phyloP scores from a whole-genome alignment of 768 basidiomycete genomes.

The Solioccasus polychromus region DNA sequence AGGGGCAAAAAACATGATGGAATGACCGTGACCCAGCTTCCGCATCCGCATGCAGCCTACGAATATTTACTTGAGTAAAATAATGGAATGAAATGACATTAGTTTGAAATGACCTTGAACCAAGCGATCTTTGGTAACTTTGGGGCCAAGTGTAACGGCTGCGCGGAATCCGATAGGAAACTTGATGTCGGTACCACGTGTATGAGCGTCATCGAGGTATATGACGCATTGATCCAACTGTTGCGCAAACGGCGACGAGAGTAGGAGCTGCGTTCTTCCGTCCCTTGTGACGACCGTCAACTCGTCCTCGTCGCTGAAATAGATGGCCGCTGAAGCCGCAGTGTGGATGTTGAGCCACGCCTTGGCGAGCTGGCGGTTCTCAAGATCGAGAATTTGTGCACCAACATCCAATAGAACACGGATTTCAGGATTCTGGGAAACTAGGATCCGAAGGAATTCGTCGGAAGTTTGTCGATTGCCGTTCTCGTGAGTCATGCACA shows the following conservation, averaged over 20 bases:
- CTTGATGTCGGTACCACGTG: constrained; percentile 39
- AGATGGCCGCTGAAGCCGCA: constrained; percentile 27
- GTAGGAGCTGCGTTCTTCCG: constrained; percentile 25
- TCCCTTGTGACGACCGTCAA: constrained; percentile 32
- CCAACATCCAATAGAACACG: constrained; percentile 54
- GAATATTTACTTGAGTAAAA: background rate
- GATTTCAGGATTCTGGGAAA: constrained; percentile 36
- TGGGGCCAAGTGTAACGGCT: constrained; percentile 38
- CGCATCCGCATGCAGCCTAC: no score
- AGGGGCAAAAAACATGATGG: no score
- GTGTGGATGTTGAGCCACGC: constrained; percentile 37
- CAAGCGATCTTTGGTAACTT: constrained; percentile 36
- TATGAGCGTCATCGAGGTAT: constrained; percentile 41
- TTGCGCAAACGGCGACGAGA: constrained; percentile 32
- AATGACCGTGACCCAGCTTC: no score
- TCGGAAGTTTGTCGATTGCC: constrained; percentile 16
- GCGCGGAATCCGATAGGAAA: constrained; percentile 34
- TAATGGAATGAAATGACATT: background rate
- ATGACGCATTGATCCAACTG: constrained; percentile 36
- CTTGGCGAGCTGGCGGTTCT: constrained; percentile 39
- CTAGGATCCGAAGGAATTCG: constrained; percentile 30
- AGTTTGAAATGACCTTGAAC: constrained; percentile 26
- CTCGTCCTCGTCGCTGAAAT: constrained; percentile 34
- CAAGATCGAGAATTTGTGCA: constrained; percentile 53
- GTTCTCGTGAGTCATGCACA: constrained; percentile 3